phyloP scores from a whole-genome alignment of 805 yeast species.

The Saccharomycopsis sp. region DNA sequence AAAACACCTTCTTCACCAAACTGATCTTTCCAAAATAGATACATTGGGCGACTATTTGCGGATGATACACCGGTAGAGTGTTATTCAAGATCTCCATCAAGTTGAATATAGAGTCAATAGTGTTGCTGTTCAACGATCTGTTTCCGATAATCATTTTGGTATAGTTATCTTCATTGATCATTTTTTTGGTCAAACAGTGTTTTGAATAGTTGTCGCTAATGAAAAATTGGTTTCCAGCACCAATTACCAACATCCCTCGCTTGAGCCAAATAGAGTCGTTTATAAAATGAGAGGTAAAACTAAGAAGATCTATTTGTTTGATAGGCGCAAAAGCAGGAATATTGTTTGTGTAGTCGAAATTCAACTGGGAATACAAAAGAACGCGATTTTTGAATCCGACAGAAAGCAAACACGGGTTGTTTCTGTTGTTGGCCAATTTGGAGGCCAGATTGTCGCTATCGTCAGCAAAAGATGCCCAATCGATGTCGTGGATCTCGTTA shows the following conservation, averaged over 20 bases:
- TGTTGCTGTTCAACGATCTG: slow-evolving; percentile 27
- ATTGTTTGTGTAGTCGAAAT: slow-evolving; percentile 82
- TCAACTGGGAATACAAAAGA: slow-evolving; percentile 66
- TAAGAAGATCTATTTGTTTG: slow-evolving; percentile 61
- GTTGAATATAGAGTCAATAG: slow-evolving; percentile 43
- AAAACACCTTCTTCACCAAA: slow-evolving; percentile 50
- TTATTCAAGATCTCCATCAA: slow-evolving; percentile 78
- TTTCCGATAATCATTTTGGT: slow-evolving; percentile 53
- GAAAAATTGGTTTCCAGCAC: slow-evolving; percentile 85
- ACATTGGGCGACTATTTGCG: slow-evolving; percentile 75
- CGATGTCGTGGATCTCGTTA: slow-evolving; percentile 57
- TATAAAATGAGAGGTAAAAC: slow-evolving; percentile 69
- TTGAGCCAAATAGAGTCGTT: slow-evolving; percentile 88
- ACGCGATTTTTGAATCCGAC: slow-evolving; percentile 67
- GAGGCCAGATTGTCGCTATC: background rate
- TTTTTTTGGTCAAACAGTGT: slow-evolving; percentile 40
- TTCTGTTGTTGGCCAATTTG: slow-evolving; percentile 32
- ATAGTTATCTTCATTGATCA: slow-evolving; percentile 34
- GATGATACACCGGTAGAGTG: slow-evolving; percentile 84
- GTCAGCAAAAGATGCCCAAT: slow-evolving; percentile 60
- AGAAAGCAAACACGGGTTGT: slow-evolving; percentile 65
- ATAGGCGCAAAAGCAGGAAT: slow-evolving; percentile 73
- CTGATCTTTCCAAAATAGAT: slow-evolving; percentile 54
- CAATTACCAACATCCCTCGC: slow-evolving; percentile 73
- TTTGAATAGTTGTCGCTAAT: slow-evolving; percentile 53